These are phyloP conservation scores for Colletotrichum sojae DNA, from an alignment of 2,329 filamentous ascomycete genomes.

Conservation along the genomic window DNA sequence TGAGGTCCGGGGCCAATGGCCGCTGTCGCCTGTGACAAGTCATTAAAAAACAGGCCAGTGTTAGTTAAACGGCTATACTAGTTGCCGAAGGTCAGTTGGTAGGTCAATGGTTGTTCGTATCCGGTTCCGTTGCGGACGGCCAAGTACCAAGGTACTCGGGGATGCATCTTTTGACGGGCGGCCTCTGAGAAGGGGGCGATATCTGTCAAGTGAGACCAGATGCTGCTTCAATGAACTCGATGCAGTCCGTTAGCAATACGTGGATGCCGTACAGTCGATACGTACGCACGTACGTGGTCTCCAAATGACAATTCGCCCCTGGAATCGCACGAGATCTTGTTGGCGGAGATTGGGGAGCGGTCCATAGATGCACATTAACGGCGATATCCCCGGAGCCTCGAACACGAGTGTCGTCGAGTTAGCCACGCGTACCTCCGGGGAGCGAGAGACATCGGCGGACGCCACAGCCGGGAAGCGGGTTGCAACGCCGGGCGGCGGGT, in stretches of 20 bases:
- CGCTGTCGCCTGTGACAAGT: too few relatives aligned
- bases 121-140: too few relatives aligned
- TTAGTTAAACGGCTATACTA: too few relatives aligned
- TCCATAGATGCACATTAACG: not conserved
- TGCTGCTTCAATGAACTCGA: too few relatives aligned
- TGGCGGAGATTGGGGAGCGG: too few relatives aligned
- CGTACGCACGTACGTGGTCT: too few relatives aligned
- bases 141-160: too few relatives aligned
- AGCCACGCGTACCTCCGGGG: conserved; percentile 7
- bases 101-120: not conserved
- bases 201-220: not conserved
- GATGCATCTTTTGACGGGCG: not conserved
- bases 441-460: not conserved
- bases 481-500: not conserved
- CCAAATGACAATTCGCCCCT: not conserved
- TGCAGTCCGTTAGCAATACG: too few relatives aligned
- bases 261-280: too few relatives aligned
- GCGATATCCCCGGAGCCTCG: conserved; percentile 6
- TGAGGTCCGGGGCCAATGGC: too few relatives aligned
- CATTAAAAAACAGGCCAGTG: too few relatives aligned
- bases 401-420: conserved; percentile 16
- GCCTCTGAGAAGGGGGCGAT: not conserved
- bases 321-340: too few relatives aligned
- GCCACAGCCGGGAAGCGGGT: conserved; percentile 12
- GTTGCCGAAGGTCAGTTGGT: not conserved